phyloP scores from a whole-genome alignment of 768 basidiomycete species.

The Calocera viscosa region DNA sequence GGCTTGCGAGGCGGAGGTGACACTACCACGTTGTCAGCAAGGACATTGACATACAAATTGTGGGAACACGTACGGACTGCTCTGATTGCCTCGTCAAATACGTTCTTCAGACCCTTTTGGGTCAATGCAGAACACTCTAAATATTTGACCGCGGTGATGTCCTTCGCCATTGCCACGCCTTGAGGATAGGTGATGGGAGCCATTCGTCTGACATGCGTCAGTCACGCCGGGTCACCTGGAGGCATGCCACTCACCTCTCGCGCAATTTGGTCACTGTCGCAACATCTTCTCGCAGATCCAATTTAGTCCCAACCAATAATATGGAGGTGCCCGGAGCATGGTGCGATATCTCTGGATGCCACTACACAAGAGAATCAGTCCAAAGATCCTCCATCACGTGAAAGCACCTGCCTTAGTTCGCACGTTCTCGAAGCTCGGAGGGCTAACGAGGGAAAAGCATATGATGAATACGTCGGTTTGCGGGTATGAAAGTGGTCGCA shows the following conservation, averaged over 20 bases:
- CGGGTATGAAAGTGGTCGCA: constrained; percentile 94
- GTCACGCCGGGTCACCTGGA: background rate
- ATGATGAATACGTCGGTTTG: constrained; percentile 99
- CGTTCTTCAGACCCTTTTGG: constrained; percentile 96
- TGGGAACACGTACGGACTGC: constrained; percentile 63
- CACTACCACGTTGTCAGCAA: background rate
- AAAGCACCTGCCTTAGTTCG: constrained; percentile 71
- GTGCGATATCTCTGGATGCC: constrained; percentile 95
- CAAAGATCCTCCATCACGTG: background rate
- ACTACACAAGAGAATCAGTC: constrained; percentile 35
- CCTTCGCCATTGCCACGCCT: constrained; percentile 81
- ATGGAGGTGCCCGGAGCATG: constrained; percentile 91
- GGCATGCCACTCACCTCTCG: constrained; percentile 52
- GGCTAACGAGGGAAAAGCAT: constrained; percentile 96
- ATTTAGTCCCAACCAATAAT: constrained; percentile 90
- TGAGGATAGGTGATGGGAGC: constrained; percentile 84
- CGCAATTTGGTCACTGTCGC: constrained; percentile 83
- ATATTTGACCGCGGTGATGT: constrained; percentile 93
- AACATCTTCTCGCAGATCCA: constrained; percentile 92
- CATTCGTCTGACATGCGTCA: constrained; percentile 56
- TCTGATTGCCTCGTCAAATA: constrained; percentile 97
- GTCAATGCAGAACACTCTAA: constrained; percentile 92
- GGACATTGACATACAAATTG: background rate
- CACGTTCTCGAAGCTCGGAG: constrained; percentile 97
- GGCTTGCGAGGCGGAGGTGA: constrained; percentile 1